Conservation (phyloP, 2,329 filamentous ascomycete species). For the Lecanosticta acicola region DNA sequence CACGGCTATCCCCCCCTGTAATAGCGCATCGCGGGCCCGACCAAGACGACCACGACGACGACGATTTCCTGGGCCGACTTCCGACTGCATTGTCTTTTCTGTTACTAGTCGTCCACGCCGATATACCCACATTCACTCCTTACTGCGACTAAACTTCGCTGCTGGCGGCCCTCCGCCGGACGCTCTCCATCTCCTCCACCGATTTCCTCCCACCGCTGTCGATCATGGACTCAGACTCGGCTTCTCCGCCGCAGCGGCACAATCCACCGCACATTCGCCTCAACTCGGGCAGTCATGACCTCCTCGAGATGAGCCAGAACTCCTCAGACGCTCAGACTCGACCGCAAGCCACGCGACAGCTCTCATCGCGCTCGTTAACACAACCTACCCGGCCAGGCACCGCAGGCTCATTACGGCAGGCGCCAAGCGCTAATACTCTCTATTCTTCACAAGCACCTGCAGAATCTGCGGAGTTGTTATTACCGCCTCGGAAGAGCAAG, state of each 20-base stretch:
- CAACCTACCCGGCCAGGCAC: constrained; percentile 33
- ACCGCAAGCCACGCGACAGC: constrained; percentile 37
- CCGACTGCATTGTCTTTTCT: not conserved
- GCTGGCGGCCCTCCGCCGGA: not conserved
- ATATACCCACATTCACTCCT: not conserved
- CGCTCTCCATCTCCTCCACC: not conserved
- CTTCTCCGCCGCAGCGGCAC: constrained; percentile 25
- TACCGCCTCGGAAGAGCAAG: constrained; percentile 46
- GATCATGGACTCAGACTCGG: constrained; percentile 17
- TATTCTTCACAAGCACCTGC: constrained; percentile 27
- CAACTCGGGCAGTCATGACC: constrained; percentile 56
- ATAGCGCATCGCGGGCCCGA: no score
- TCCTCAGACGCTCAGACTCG: constrained; percentile 22
- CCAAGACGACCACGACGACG: no score
- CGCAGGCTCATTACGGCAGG: constrained; percentile 31
- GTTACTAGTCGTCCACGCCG: not conserved
- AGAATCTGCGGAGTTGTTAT: constrained; percentile 47
- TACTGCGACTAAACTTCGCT: not conserved
- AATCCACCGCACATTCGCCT: constrained; percentile 56
- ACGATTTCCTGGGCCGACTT: no score
- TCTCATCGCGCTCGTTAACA: constrained; percentile 44
- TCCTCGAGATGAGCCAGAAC: constrained; percentile 36
- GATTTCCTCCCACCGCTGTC: not conserved
- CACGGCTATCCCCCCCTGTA: no score
- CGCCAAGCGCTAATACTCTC: constrained; percentile 16